Percentiles rank a stretch among this genome's conserved stretches.
These are phyloP conservation scores for Patellifolia procumbens DNA, from an alignment of 179 eudicot species.

Conservation along the genomic window DNA sequence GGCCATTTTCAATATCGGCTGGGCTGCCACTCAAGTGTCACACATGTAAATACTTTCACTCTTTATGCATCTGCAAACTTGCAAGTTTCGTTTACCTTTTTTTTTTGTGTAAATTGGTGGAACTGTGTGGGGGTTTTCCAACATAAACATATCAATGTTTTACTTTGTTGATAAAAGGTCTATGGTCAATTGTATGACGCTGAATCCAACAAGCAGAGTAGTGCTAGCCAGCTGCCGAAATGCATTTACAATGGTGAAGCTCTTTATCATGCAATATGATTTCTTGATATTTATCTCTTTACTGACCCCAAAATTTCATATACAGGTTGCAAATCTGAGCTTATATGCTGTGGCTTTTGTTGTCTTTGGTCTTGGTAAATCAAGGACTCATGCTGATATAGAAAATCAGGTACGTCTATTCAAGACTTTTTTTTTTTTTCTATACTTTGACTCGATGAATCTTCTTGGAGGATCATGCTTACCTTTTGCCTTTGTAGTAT, in stretches of 20 bases:
- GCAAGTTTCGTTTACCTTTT: background rate
- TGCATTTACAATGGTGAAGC: constrained; percentile 89
- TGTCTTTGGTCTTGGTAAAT: constrained; percentile 56
- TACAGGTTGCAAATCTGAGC: constrained; percentile 85
- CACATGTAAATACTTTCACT: constrained; percentile 65
- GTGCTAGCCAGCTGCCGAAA: constrained; percentile 89
- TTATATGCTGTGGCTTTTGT: constrained; percentile 76
- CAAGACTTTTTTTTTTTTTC: background rate
- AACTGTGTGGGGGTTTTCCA: background rate
- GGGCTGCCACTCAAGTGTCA: constrained; percentile 98
- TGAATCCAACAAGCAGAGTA: constrained; percentile 85
- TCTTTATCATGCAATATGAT: background rate
- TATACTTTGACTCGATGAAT: background rate
- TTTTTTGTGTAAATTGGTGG: background rate
- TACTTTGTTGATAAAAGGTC: constrained; percentile 55
- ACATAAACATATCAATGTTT: background rate
- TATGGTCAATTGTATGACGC: constrained; percentile 95
- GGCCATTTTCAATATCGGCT: constrained; percentile 85
- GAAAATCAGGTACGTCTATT: constrained; percentile 65
- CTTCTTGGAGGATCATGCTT: constrained; percentile 16
- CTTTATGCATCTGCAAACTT: background rate
- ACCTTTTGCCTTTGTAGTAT: constrained; percentile 52
- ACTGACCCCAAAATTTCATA: background rate
- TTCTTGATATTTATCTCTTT: constrained; percentile 1
- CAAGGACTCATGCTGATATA: constrained; percentile 50